Conservation (phyloP, 805 yeast genomes). For the Candida andamanensis region DNA sequence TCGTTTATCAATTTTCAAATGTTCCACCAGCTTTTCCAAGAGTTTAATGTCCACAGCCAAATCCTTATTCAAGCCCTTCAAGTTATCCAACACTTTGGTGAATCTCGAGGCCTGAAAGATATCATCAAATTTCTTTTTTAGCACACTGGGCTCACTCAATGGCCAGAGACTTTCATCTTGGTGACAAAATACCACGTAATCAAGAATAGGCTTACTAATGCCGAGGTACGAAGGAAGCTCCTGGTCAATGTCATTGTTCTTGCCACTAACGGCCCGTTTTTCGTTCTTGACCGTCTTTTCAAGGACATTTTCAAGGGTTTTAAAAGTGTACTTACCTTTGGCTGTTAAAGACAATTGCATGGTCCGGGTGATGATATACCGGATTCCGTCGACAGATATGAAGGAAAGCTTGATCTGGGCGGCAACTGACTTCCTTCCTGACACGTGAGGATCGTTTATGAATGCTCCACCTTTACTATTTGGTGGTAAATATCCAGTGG, state of each 20-base stretch:
- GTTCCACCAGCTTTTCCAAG: constrained; percentile 73
- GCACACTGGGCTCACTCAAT: constrained; percentile 77
- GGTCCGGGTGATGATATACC: constrained; percentile 82
- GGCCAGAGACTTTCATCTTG: constrained; percentile 99
- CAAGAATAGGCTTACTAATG: constrained; percentile 80
- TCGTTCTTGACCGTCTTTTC: constrained; percentile 62
- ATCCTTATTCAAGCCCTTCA: constrained; percentile 73
- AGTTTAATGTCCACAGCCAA: constrained; percentile 70
- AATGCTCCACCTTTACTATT: constrained; percentile 95
- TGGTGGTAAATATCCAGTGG: constrained; percentile 96
- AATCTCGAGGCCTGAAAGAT: constrained; percentile 93
- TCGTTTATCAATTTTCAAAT: constrained; percentile 65
- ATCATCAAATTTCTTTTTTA: constrained; percentile 93
- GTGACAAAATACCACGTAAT: constrained; percentile 93
- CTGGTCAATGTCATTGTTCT: constrained; percentile 77
- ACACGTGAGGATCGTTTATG: constrained; percentile 83
- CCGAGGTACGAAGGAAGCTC: constrained; percentile 83
- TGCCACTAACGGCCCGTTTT: constrained; percentile 69
- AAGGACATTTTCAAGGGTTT: constrained; percentile 87
- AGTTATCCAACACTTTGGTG: constrained; percentile 79
- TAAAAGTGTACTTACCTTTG: constrained; percentile 50
- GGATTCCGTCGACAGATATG: constrained; percentile 61
- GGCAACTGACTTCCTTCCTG: constrained; percentile 68
- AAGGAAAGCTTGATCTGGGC: constrained; percentile 92
- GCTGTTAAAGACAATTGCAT: constrained; percentile 64